These are phyloP conservation scores for Perilla frutescens DNA, from an alignment of 257 asterid species.

Conservation along the genomic window DNA sequence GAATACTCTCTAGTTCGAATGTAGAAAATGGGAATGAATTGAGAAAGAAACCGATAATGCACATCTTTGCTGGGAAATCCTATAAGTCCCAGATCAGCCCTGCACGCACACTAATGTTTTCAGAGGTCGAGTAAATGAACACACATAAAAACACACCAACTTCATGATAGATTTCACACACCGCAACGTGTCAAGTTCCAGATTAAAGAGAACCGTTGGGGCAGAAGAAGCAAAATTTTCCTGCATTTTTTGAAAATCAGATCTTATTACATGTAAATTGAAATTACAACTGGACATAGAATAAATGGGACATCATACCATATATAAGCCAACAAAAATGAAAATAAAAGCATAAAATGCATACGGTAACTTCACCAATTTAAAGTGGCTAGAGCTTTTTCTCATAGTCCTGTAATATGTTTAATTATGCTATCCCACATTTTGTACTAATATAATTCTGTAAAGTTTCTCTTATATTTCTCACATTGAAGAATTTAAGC, in stretches of 20 bases:
- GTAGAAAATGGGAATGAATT: conserved; percentile 81
- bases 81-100: conserved; percentile 93
- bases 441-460: background rate
- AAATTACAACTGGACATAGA: background rate
- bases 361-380: background rate
- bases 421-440: background rate
- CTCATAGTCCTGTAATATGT: background rate
- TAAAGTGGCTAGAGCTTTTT: background rate
- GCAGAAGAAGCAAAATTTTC: conserved; percentile 73
- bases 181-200: conserved; percentile 96
- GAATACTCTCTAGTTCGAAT: conserved; percentile 93
- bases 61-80: conserved; percentile 88
- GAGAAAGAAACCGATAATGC: conserved; percentile 89
- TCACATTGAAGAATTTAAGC: background rate
- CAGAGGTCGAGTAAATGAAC: conserved; percentile 24
- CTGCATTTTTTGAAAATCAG: conserved; percentile 49
- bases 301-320: background rate
- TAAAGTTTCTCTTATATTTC: background rate
- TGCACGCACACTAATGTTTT: conserved; percentile 46
- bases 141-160: background rate
- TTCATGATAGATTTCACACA: conserved; percentile 38
- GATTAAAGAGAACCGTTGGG: conserved; percentile 88
- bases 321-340: background rate
- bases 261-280: background rate
- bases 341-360: background rate